These are phyloP conservation scores for Leccinum rimulosum DNA, from an alignment of 768 basidiomycete genomes.

Conservation along the genomic window DNA sequence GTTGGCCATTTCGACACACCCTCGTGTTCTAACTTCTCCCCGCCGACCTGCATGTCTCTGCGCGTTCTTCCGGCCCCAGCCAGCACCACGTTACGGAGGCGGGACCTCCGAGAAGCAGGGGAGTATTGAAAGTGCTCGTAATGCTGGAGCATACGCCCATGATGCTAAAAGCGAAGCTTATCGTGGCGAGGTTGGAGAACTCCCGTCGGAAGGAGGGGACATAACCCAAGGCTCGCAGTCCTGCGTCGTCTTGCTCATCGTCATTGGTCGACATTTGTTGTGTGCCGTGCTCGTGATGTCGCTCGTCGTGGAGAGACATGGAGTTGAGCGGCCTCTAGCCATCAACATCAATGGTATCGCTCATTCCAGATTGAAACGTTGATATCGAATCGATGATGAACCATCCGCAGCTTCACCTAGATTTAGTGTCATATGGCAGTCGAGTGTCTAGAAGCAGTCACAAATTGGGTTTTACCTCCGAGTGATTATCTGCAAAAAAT, in stretches of 20 bases:
- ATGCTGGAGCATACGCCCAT: conserved; percentile 39
- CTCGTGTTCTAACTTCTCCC: no score
- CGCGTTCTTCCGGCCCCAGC: conserved; percentile 8
- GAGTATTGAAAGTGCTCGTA: conserved; percentile 38
- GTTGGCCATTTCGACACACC: no score
- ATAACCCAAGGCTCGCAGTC: conserved; percentile 30
- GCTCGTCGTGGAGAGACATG: conserved; percentile 3
- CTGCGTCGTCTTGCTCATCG: conserved; percentile 17
- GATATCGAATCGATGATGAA: background rate
- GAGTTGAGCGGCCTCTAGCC: background rate
- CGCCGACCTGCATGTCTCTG: no score
- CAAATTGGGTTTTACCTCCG: no score
- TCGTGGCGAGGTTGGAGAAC: conserved; percentile 41
- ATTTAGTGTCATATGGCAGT: no score
- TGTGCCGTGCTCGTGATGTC: background rate
- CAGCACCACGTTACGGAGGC: conserved; percentile 38
- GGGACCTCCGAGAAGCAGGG: conserved; percentile 36
- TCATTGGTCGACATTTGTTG: background rate
- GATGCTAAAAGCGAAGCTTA: conserved; percentile 34
- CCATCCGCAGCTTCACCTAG: no score
- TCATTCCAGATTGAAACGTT: background rate
- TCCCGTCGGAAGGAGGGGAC: conserved; percentile 40
- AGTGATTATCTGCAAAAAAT: no score
- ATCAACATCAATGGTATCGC: background rate
- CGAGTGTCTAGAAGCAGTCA: no score